Evolutionary conservation across 306 rosid genomes (phyloP).

Genomic region (Lathyrus tuberosus): DNA sequence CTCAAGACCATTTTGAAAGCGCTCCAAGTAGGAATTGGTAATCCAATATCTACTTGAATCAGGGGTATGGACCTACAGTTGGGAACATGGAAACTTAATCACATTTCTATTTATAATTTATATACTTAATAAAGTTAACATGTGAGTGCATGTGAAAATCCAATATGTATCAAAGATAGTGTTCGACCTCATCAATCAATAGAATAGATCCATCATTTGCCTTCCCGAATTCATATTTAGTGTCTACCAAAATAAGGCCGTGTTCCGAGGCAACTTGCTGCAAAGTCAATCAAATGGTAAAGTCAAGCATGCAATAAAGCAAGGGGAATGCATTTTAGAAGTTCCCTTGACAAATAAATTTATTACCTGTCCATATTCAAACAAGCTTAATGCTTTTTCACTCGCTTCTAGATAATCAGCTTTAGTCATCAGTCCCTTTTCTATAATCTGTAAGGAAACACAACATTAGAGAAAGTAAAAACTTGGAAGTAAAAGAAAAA

Average conservation of each 20-base stretch:
- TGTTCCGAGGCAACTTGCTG: conserved; percentile 87
- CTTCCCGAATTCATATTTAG: conserved; percentile 96
- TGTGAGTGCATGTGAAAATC: conserved; percentile 9
- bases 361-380: conserved; percentile 89
- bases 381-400: conserved; percentile 70
- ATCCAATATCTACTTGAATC: conserved; percentile 99
- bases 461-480: conserved; percentile 33
- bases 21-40: conserved; percentile 74
- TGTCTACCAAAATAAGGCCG: conserved; percentile 94
- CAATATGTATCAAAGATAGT: conserved; percentile 15
- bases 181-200: conserved; percentile 85
- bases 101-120: conserved; percentile 12
- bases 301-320: conserved; percentile 26
- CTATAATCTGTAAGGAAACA: conserved; percentile 64
- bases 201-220: conserved; percentile 81
- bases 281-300: conserved; percentile 45
- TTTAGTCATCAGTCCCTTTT: conserved; percentile 70
- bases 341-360: conserved; percentile 14
- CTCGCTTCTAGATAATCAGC: conserved; percentile 86
- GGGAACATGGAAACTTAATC: conserved; percentile 30
- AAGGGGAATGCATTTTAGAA: conserved; percentile 10
- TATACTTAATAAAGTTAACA: conserved; percentile 9
- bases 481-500: conserved; percentile 26
- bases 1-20: conserved; percentile 74
- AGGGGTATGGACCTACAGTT: conserved; percentile 86